Percentiles rank a stretch among this genome's conserved stretches.
Evolutionary conservation across 2,329 filamentous ascomycete genomes (phyloP).

Genomic region (Neurospora sp.): DNA sequence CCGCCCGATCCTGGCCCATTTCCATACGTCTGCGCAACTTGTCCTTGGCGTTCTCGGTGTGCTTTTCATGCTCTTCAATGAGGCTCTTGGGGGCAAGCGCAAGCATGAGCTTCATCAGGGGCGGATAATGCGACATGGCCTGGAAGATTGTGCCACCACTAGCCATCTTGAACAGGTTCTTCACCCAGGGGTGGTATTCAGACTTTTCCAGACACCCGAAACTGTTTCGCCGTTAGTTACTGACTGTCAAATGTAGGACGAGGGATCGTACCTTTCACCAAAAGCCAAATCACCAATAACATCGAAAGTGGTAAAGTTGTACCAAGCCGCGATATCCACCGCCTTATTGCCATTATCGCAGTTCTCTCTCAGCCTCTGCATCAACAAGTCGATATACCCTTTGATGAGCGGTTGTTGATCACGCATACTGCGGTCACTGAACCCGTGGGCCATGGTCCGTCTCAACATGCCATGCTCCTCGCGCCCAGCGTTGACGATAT

Average conservation of each 20-base stretch:
- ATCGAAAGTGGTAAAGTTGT: slow-evolving; percentile 26
- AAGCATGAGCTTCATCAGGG: slow-evolving; percentile 9
- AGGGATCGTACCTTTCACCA: slow-evolving; percentile 12
- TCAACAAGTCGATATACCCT: slow-evolving; percentile 27
- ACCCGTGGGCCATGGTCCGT: slow-evolving; percentile 29
- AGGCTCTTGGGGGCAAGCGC: slow-evolving; percentile 8
- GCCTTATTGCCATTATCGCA: slow-evolving; percentile 7
- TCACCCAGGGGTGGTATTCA: slow-evolving; percentile 17
- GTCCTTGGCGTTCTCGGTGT: slow-evolving; percentile 11
- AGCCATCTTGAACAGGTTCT: slow-evolving; percentile 14
- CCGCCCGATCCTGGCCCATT: slow-evolving; percentile 9
- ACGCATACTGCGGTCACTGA: slow-evolving; percentile 28
- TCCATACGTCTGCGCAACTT: slow-evolving; percentile 16
- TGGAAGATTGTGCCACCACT: slow-evolving; percentile 14
- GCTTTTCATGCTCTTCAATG: slow-evolving; percentile 11
- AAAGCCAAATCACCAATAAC: slow-evolving; percentile 21
- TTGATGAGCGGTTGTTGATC: slow-evolving; percentile 31
- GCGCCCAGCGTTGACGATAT: slow-evolving; percentile 23
- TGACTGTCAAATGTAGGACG: background rate
- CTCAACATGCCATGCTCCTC: slow-evolving; percentile 25
- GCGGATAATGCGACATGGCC: slow-evolving; percentile 11
- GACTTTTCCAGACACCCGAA: slow-evolving; percentile 15
- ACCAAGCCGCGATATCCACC: slow-evolving; percentile 23
- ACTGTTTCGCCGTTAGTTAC: slow-evolving; percentile 4
- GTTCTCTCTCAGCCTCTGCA: slow-evolving; percentile 20